These are phyloP conservation scores for Globisporangium echinulatum DNA, from an alignment of 352 stramenopile species.

Conservation along the genomic window DNA sequence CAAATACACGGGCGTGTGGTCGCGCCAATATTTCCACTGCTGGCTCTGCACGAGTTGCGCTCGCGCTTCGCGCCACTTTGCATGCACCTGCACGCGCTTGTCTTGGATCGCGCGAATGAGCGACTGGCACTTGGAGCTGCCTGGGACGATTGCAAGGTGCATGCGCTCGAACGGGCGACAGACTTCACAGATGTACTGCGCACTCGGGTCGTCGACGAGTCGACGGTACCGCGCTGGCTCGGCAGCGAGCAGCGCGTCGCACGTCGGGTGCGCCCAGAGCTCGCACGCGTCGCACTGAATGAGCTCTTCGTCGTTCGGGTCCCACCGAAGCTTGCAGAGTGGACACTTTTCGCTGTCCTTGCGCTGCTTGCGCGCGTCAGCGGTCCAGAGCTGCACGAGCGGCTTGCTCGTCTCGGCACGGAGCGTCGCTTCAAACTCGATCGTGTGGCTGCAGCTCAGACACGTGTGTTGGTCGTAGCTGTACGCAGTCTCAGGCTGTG, in stretches of 20 bases:
- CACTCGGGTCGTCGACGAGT: conserved; percentile 57
- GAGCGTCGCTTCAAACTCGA: conserved; percentile 40
- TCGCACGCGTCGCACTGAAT: conserved; percentile 88
- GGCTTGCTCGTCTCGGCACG: conserved; percentile 44
- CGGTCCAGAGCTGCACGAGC: conserved; percentile 54
- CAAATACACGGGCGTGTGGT: conserved; percentile 74
- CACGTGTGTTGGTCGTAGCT: conserved; percentile 58
- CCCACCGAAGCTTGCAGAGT: conserved; percentile 66
- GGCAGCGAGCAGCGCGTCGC: conserved; percentile 51
- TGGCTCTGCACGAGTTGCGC: conserved; percentile 42
- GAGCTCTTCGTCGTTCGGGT: conserved; percentile 64
- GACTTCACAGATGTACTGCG: conserved; percentile 63
- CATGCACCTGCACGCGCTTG: conserved; percentile 49
- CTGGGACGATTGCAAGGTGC: conserved; percentile 30
- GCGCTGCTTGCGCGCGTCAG: conserved; percentile 37
- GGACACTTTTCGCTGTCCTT: conserved; percentile 73
- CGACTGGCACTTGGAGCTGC: conserved; percentile 61
- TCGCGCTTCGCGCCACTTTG: conserved; percentile 64
- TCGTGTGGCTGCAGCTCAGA: conserved; percentile 47
- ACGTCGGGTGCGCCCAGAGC: conserved; percentile 76
- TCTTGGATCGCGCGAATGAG: conserved; percentile 68
- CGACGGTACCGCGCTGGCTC: conserved; percentile 57
- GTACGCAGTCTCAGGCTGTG: conserved; percentile 43
- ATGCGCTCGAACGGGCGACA: conserved; percentile 58
- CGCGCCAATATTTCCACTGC: conserved; percentile 68